phyloP scores from a whole-genome alignment of 2,329 filamentous ascomycete genomes.

The Nemania bipapillata region DNA sequence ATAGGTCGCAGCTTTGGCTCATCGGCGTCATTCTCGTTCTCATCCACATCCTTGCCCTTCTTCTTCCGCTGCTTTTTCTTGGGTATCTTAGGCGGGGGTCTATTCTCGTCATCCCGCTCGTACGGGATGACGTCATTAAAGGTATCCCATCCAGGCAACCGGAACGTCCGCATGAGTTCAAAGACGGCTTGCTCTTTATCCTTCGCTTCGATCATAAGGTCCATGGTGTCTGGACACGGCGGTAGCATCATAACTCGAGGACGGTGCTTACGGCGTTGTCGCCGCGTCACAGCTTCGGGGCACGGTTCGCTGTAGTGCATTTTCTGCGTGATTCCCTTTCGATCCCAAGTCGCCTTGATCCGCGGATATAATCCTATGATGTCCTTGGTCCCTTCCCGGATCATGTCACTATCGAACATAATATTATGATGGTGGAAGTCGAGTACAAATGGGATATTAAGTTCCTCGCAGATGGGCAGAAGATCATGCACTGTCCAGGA shows the following conservation, averaged over 20 bases:
- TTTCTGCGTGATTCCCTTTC: slow-evolving; percentile 88
- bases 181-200: slow-evolving; percentile 98
- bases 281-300: slow-evolving; percentile 77
- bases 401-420: slow-evolving; percentile 75
- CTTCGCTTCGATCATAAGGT: slow-evolving; percentile 99
- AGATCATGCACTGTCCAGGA: slow-evolving; percentile 92
- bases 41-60: slow-evolving; percentile 49
- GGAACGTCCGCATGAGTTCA: slow-evolving; percentile 89
- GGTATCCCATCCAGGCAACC: slow-evolving; percentile 79
- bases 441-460: slow-evolving; percentile 92
- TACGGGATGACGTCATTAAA: slow-evolving; percentile 83
- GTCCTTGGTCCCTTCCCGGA: slow-evolving; percentile 86
- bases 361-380: slow-evolving; percentile 78
- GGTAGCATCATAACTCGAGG: slow-evolving; percentile 81
- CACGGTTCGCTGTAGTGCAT: slow-evolving; percentile 95
- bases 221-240: slow-evolving; percentile 84
- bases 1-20: slow-evolving; percentile 56
- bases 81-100: slow-evolving; percentile 60
- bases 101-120: slow-evolving; percentile 79
- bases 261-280: slow-evolving; percentile 85
- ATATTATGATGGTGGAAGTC: slow-evolving; percentile 98
- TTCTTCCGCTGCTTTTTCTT: slow-evolving; percentile 59
- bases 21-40: slow-evolving; percentile 56
- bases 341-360: slow-evolving; percentile 84
- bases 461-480: slow-evolving; percentile 87